These are phyloP conservation scores for Prinsepia uniflora DNA, from an alignment of 306 rosid species.

Conservation along the genomic window DNA sequence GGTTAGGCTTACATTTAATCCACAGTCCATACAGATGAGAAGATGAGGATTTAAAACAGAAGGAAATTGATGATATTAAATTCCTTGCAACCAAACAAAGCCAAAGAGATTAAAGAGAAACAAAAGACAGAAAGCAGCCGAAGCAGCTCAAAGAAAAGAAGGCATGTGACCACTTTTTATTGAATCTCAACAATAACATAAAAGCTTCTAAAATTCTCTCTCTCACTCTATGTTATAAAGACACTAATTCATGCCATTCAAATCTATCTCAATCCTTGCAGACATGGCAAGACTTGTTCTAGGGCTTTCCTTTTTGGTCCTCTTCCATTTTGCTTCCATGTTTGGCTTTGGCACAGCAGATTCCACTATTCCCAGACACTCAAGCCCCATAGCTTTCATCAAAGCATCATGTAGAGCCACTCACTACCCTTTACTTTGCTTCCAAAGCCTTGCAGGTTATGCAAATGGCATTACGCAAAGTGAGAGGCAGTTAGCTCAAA, in stretches of 20 bases:
- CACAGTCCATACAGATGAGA: not conserved
- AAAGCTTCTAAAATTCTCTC: not conserved
- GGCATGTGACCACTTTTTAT: slow-evolving; percentile 17
- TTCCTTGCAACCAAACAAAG: slow-evolving; percentile 1
- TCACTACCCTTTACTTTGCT: slow-evolving; percentile 54
- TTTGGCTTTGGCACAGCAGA: slow-evolving; percentile 13
- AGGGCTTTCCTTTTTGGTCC: slow-evolving; percentile 21
- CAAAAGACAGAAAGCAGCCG: not conserved
- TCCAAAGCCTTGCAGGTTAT: slow-evolving; percentile 40
- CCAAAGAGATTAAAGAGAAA: not conserved
- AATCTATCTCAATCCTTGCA: not conserved
- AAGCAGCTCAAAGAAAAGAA: not conserved
- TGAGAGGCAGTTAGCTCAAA: slow-evolving; percentile 48
- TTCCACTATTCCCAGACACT: slow-evolving; percentile 16
- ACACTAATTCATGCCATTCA: not conserved
- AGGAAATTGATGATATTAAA: not conserved
- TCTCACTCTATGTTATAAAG: slow-evolving; percentile 4
- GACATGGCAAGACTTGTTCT: slow-evolving; percentile 39
- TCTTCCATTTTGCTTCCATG: slow-evolving; percentile 27
- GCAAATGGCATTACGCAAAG: slow-evolving; percentile 46
- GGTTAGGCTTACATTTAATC: slow-evolving; percentile 10
- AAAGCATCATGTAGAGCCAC: slow-evolving; percentile 57
- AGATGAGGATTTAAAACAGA: not conserved
- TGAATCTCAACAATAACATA: too few relatives aligned
- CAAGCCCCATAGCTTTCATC: slow-evolving; percentile 45